A percentile compares a stretch with the other conserved stretches of the same genome.
Evolutionary conservation across 1,139 yeast genomes (phyloP).

Genomic region (Zhuliangozyma parablackwelliae): DNA sequence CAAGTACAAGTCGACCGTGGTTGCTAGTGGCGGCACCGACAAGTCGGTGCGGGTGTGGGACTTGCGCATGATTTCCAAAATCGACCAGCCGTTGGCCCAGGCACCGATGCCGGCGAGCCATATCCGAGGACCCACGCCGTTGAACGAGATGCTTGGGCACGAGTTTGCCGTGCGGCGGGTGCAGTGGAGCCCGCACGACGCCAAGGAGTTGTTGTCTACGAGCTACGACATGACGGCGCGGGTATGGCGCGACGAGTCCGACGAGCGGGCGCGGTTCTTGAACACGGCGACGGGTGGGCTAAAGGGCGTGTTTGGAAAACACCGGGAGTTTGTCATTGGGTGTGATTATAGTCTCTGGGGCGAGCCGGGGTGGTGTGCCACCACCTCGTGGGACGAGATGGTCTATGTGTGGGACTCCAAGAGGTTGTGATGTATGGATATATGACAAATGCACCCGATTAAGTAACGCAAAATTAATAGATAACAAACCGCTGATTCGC

Average conservation of each 20-base stretch:
- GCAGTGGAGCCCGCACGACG: conserved; percentile 84
- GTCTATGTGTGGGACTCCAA: conserved; percentile 83
- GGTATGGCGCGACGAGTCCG: conserved; percentile 75
- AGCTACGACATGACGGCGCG: conserved; percentile 92
- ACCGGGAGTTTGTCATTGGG: conserved; percentile 89
- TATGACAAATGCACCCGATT: too few relatives aligned
- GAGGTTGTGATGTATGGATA: conserved; percentile 17
- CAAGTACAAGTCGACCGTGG: conserved; percentile 71
- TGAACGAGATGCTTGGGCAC: conserved; percentile 80
- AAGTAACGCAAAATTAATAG: too few relatives aligned
- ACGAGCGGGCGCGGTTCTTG: conserved; percentile 46
- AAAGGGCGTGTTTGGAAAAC: conserved; percentile 58
- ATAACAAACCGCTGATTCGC: too few relatives aligned
- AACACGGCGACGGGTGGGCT: conserved; percentile 36
- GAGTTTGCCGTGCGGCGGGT: conserved; percentile 82
- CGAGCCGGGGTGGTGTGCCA: conserved; percentile 90
- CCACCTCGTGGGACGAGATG: conserved; percentile 97
- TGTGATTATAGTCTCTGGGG: conserved; percentile 98
- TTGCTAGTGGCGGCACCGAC: conserved; percentile 91
- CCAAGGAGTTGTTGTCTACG: conserved; percentile 65
- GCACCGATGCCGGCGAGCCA: conserved; percentile 41
- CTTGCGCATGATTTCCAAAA: conserved; percentile 56
- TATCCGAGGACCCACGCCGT: conserved; percentile 59
- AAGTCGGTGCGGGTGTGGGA: conserved; percentile 85
- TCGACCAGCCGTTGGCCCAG: conserved; percentile 36